Conservation (phyloP, 163 green algal species). For the Trebouxiophyceae sp. region DNA sequence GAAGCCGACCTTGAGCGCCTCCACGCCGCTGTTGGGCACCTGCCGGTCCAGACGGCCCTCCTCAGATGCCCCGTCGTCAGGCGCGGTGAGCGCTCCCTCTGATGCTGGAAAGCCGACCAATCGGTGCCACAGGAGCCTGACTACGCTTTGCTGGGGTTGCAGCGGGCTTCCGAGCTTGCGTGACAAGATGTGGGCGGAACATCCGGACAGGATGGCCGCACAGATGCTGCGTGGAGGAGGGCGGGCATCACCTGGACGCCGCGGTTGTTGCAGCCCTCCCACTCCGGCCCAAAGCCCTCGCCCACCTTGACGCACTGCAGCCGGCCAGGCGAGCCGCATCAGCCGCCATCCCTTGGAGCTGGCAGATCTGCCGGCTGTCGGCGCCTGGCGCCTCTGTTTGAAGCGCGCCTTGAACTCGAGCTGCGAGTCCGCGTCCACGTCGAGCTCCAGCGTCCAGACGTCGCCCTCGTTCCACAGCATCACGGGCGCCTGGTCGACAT, state of each 20-base stretch:
- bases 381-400: too few relatives aligned
- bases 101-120: not conserved
- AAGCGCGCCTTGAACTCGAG: slow-evolving; percentile 64
- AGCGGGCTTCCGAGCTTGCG: too few relatives aligned
- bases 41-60: too few relatives aligned
- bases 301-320: slow-evolving; percentile 34
- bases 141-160: too few relatives aligned
- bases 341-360: too few relatives aligned
- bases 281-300: slow-evolving; percentile 24
- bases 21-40: slow-evolving; percentile 1
- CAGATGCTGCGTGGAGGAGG: too few relatives aligned
- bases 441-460: slow-evolving; percentile 49
- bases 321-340: slow-evolving; percentile 2
- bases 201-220: too few relatives aligned
- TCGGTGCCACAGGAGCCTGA: not conserved
- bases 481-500: slow-evolving; percentile 29
- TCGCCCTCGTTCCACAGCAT: slow-evolving; percentile 72
- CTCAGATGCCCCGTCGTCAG: too few relatives aligned
- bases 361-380: too few relatives aligned
- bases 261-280: slow-evolving; percentile 57
- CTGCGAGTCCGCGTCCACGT: slow-evolving; percentile 29
- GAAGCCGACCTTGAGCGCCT: slow-evolving; percentile 10
- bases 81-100: not conserved
- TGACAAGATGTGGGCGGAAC: too few relatives aligned
- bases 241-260: slow-evolving; percentile 17